A percentile compares a stretch with the other conserved stretches of the same genome.
Evolutionary conservation across 768 basidiomycete species (phyloP).

Genomic region (Megacollybia marginata): DNA sequence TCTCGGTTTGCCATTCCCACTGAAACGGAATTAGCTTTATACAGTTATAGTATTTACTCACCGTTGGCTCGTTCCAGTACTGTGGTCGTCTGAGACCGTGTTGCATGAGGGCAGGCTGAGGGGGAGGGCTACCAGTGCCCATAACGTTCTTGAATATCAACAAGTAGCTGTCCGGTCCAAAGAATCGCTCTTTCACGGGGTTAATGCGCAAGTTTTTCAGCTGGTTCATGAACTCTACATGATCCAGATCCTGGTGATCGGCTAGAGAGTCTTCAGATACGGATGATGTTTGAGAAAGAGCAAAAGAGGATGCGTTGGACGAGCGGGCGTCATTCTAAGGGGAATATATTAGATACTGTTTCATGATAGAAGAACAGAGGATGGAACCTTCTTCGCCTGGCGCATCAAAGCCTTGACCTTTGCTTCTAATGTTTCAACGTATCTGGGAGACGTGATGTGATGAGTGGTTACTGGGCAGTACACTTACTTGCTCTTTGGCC

Average conservation of each 20-base stretch:
- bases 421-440: no score
- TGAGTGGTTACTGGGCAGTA: no score
- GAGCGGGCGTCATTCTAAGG: no score
- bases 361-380: no score
- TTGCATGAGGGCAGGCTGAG: background rate
- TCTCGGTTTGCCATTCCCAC: background rate
- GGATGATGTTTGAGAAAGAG: no score
- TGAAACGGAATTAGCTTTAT: background rate
- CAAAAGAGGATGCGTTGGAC: no score
- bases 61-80: background rate
- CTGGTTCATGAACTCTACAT: background rate
- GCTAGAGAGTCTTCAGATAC: background rate
- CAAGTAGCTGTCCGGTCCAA: background rate
- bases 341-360: no score
- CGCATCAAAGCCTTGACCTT: no score
- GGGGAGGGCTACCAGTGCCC: background rate
- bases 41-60: background rate
- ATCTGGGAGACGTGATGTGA: no score
- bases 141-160: background rate
- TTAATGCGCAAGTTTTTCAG: background rate
- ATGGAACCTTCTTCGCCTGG: no score
- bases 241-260: background rate
- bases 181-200: background rate
- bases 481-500: no score
- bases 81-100: background rate